These are phyloP conservation scores for Mucor saturninus DNA, from an alignment of 371 early-diverging fungal species.

Conservation along the genomic window DNA sequence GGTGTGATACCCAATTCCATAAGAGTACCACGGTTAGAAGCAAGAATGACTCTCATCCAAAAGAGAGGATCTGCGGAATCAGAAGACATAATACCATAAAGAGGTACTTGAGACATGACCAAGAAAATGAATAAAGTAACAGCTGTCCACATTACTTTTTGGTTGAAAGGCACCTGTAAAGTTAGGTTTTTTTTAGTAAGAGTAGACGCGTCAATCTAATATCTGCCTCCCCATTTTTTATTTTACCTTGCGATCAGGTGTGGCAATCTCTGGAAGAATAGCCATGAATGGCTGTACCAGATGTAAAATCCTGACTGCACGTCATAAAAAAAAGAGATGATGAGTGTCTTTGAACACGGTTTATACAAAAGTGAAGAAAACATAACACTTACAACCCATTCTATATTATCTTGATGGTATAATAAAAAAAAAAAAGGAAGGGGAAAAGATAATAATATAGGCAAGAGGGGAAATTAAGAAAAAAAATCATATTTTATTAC, in stretches of 20 bases:
- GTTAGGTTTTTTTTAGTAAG: background rate
- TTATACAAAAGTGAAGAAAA: no score
- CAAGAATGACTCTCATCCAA: slow-evolving; percentile 99
- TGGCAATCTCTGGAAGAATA: slow-evolving; percentile 97
- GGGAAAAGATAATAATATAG: slow-evolving; percentile 9
- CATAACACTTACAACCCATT: slow-evolving; percentile 35
- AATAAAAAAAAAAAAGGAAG: slow-evolving; percentile 12
- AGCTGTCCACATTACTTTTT: slow-evolving; percentile 99
- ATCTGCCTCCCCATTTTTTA: background rate
- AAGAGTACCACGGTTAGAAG: slow-evolving; percentile 99
- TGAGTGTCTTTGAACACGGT: background rate
- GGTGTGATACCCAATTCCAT: slow-evolving; percentile 99
- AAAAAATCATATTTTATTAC: slow-evolving; percentile 8
- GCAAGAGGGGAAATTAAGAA: background rate
- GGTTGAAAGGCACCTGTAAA: slow-evolving; percentile 91
- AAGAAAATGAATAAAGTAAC: slow-evolving; percentile 99
- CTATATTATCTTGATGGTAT: slow-evolving; percentile 14
- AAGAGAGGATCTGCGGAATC: slow-evolving; percentile 98
- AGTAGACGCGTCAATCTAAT: slow-evolving; percentile 4
- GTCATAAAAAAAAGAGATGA: slow-evolving; percentile 1
- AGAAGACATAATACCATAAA: slow-evolving; percentile 99
- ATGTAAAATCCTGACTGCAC: slow-evolving; percentile 91
- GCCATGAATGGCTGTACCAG: slow-evolving; percentile 99
- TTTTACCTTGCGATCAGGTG: slow-evolving; percentile 95
- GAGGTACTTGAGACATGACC: slow-evolving; percentile 99